phyloP scores from a whole-genome alignment of 2,329 filamentous ascomycete species.

The Penicillium sclerotigenum region DNA sequence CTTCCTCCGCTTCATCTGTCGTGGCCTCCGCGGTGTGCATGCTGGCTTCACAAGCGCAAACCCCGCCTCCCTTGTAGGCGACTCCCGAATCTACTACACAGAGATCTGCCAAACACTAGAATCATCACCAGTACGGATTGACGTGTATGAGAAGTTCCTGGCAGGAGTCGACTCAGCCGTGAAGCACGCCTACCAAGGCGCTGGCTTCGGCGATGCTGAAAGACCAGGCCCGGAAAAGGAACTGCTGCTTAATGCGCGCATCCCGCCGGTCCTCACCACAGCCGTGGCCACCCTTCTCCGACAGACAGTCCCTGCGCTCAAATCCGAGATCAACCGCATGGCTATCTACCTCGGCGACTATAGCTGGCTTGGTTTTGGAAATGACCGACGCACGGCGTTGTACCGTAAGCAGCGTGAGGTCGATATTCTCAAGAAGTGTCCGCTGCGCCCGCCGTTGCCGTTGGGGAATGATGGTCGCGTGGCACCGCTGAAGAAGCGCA shows the following conservation, averaged over 20 bases:
- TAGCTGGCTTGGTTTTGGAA: constrained; percentile 63
- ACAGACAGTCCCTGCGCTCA: constrained; percentile 54
- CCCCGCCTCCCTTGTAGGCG: constrained; percentile 39
- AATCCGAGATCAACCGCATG: constrained; percentile 60
- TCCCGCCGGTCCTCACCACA: constrained; percentile 51
- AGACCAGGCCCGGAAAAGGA: constrained; percentile 52
- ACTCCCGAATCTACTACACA: constrained; percentile 45
- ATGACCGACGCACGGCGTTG: constrained; percentile 55
- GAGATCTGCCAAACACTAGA: constrained; percentile 54
- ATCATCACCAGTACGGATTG: constrained; percentile 56
- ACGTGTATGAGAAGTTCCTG: constrained; percentile 63
- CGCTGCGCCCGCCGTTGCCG: constrained; percentile 20
- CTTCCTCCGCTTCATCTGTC: constrained; percentile 67
- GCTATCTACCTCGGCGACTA: constrained; percentile 72
- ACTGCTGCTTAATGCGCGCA: constrained; percentile 51
- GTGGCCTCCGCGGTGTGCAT: constrained; percentile 59
- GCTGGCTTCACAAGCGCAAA: constrained; percentile 39
- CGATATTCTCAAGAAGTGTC: constrained; percentile 55
- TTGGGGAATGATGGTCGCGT: constrained; percentile 9
- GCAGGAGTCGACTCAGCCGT: constrained; percentile 66
- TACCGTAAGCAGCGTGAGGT: constrained; percentile 61
- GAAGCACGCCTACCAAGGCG: constrained; percentile 53
- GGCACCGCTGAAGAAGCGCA: constrained; percentile 34
- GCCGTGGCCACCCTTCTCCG: constrained; percentile 50
- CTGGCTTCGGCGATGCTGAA: constrained; percentile 44